A percentile compares a stretch with the other conserved stretches of the same genome.
phyloP scores from a whole-genome alignment of 2,329 filamentous ascomycete species.

The Fusarium nelsonii region DNA sequence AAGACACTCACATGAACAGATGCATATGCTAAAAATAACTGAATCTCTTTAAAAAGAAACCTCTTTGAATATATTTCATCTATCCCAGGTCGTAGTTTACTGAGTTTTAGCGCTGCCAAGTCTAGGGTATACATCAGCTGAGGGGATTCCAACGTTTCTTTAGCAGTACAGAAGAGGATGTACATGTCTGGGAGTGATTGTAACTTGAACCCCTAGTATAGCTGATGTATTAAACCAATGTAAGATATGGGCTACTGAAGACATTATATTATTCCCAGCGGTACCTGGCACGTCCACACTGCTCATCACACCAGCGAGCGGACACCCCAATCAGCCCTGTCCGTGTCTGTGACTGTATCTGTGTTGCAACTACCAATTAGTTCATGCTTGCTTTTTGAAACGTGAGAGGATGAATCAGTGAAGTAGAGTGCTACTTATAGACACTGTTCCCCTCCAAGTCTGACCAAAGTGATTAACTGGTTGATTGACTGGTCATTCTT shows the following conservation, averaged over 20 bases:
- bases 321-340: slow-evolving; percentile 32
- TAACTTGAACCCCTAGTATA: not conserved
- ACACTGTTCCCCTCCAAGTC: not conserved
- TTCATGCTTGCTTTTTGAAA: slow-evolving; percentile 2
- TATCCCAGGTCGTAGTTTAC: not conserved
- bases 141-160: not conserved
- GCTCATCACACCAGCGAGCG: not conserved
- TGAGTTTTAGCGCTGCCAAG: slow-evolving; percentile 2
- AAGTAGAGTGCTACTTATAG: not conserved
- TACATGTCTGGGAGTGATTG: not conserved
- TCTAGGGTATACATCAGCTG: not conserved
- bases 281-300: not conserved
- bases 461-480: not conserved
- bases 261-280: not conserved
- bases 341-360: not conserved
- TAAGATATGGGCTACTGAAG: not conserved
- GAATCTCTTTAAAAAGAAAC: not conserved
- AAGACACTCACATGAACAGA: not conserved
- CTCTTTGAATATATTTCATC: not conserved
- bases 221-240: not conserved
- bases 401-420: not conserved
- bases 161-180: not conserved
- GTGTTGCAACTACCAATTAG: not conserved
- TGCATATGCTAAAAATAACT: not conserved
- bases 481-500: not conserved